Conservation (phyloP, 257 asterid genomes). For the Buddleja alternifolia region DNA sequence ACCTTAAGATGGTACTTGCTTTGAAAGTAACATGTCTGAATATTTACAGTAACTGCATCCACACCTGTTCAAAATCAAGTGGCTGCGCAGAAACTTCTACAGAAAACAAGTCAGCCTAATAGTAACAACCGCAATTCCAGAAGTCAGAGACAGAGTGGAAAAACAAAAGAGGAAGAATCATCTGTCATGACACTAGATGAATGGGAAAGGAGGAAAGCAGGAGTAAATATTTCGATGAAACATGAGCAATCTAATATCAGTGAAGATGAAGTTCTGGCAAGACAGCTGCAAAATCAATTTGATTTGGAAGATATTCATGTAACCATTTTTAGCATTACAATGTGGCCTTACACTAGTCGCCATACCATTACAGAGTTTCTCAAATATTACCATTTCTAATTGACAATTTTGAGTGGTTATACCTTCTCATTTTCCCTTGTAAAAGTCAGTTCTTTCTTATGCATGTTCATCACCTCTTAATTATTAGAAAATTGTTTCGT, state of each 20-base stretch:
- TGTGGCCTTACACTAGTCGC: constrained; percentile 17
- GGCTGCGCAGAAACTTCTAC: constrained; percentile 91
- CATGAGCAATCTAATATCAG: constrained; percentile 40
- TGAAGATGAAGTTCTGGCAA: constrained; percentile 82
- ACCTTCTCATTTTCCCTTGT: not conserved
- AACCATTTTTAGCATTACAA: constrained; percentile 29
- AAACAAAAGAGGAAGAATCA: constrained; percentile 54
- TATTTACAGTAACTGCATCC: constrained; percentile 62
- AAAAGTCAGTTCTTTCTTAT: not conserved
- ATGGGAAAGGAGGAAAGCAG: constrained; percentile 79
- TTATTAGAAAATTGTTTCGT: constrained; percentile 4
- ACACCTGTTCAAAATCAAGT: constrained; percentile 85
- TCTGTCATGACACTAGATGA: constrained; percentile 74
- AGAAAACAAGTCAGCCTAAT: constrained; percentile 63
- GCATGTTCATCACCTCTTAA: not conserved
- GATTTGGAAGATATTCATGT: constrained; percentile 81
- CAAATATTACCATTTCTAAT: not conserved
- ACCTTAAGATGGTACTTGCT: constrained; percentile 14
- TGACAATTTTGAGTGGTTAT: constrained; percentile 8
- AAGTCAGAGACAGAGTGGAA: constrained; percentile 61
- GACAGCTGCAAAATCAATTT: constrained; percentile 77
- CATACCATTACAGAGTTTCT: too few species aligned
- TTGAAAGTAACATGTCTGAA: constrained; percentile 26
- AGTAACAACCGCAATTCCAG: constrained; percentile 42
- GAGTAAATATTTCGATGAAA: constrained; percentile 35